phyloP scores from a whole-genome alignment of 2,329 filamentous ascomycete genomes.

The Diplodia sapinea region DNA sequence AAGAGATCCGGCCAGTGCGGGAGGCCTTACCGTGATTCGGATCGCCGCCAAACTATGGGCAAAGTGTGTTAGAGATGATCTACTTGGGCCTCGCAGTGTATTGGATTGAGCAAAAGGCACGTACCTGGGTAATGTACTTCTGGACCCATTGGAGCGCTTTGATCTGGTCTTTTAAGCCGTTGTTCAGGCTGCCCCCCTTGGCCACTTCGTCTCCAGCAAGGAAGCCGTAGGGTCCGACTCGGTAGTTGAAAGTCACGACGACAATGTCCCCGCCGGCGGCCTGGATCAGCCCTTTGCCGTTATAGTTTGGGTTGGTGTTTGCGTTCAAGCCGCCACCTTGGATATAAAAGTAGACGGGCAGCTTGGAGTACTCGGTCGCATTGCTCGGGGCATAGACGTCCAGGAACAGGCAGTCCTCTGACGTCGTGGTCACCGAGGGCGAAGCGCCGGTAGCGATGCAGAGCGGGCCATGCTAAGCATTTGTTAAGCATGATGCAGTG shows the following conservation, averaged over 20 bases:
- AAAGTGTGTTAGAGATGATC: background rate
- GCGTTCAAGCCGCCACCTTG: slow-evolving; percentile 55
- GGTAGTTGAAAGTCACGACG: slow-evolving; percentile 76
- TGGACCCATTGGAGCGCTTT: slow-evolving; percentile 74
- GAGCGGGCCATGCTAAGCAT: slow-evolving; percentile 22
- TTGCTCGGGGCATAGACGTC: slow-evolving; percentile 66
- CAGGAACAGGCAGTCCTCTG: slow-evolving; percentile 74
- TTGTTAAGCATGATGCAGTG: no score
- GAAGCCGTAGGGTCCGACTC: slow-evolving; percentile 76
- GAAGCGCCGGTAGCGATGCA: slow-evolving; percentile 28
- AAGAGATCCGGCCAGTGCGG: background rate
- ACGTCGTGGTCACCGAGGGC: slow-evolving; percentile 34
- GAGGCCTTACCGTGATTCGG: slow-evolving; percentile 56
- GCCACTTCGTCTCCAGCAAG: slow-evolving; percentile 64
- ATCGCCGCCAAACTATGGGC: slow-evolving; percentile 68
- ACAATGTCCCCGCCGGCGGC: slow-evolving; percentile 67
- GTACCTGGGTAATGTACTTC: slow-evolving; percentile 61
- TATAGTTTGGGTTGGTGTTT: slow-evolving; percentile 57
- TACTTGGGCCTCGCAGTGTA: background rate
- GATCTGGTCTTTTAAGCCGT: slow-evolving; percentile 72
- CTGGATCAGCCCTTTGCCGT: slow-evolving; percentile 66
- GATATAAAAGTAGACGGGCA: slow-evolving; percentile 70
- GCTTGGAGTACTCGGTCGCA: slow-evolving; percentile 55
- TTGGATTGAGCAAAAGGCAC: background rate
- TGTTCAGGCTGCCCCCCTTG: slow-evolving; percentile 63